Evolutionary conservation across 208 protist species (phyloP).

Genomic region (Trypanosoma mega): DNA sequence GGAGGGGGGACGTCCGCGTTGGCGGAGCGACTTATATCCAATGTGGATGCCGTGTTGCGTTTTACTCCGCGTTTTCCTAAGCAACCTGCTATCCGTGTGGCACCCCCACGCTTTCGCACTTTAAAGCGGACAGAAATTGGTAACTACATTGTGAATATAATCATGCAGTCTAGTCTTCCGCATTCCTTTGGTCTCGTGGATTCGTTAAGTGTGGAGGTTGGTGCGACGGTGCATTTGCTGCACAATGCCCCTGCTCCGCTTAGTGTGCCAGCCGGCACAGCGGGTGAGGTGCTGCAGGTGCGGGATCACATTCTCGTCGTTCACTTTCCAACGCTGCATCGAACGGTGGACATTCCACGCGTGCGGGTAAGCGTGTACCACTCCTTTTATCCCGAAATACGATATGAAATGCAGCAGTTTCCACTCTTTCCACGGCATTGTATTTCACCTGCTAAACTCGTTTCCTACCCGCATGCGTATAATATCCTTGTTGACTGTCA

Average conservation of each 20-base stretch:
- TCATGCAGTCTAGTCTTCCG: constrained; percentile 52
- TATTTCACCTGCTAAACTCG: constrained; percentile 64
- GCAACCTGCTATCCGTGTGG: constrained; percentile 58
- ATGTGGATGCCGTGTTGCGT: constrained; percentile 56
- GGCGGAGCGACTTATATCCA: constrained; percentile 47
- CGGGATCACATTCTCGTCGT: constrained; percentile 75
- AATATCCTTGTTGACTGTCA: constrained; percentile 74
- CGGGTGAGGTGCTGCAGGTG: constrained; percentile 82
- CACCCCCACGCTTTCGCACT: constrained; percentile 49
- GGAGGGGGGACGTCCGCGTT: constrained; percentile 1
- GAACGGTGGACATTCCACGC: constrained; percentile 75
- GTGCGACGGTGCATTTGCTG: constrained; percentile 71
- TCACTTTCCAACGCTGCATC: constrained; percentile 71
- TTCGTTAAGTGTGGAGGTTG: constrained; percentile 68
- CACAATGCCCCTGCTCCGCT: constrained; percentile 48
- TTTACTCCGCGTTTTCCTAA: constrained; percentile 73
- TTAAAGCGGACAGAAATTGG: constrained; percentile 79
- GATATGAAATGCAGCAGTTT: constrained; percentile 80
- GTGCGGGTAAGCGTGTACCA: constrained; percentile 76
- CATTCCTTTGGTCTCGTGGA: constrained; percentile 64
- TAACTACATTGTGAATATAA: constrained; percentile 78
- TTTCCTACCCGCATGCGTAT: constrained; percentile 50
- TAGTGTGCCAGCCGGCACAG: constrained; percentile 64
- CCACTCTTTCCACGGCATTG: constrained; percentile 75
- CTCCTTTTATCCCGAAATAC: constrained; percentile 70